These are phyloP conservation scores for Ogataea wickerhamii DNA, from an alignment of 805 yeast genomes.

Conservation along the genomic window DNA sequence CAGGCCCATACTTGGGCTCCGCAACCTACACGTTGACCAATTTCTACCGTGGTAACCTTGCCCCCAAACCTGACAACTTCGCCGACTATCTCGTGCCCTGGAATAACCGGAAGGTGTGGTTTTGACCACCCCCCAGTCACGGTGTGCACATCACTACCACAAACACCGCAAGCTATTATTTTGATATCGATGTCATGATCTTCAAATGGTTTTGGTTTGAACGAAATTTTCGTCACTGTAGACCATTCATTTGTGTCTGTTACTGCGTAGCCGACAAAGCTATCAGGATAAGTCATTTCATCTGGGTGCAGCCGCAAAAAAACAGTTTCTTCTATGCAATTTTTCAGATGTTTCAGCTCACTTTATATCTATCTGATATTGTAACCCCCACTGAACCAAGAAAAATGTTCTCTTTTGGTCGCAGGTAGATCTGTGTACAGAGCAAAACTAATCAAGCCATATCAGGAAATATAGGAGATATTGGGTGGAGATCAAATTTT, in stretches of 20 bases:
- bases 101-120: slow-evolving; percentile 35
- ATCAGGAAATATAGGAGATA: too few relatives aligned
- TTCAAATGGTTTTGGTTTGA: slow-evolving; percentile 36
- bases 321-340: too few relatives aligned
- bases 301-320: too few relatives aligned
- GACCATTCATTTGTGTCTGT: slow-evolving; percentile 36
- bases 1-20: slow-evolving; percentile 71
- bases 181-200: slow-evolving; percentile 43
- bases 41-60: slow-evolving; percentile 45
- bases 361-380: too few relatives aligned
- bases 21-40: slow-evolving; percentile 77
- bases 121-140: slow-evolving; percentile 47
- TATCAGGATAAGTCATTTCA: slow-evolving; percentile 36
- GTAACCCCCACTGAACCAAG: too few relatives aligned
- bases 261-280: slow-evolving; percentile 38
- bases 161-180: slow-evolving; percentile 47
- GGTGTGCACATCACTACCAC: slow-evolving; percentile 58
- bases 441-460: too few relatives aligned
- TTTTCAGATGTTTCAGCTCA: too few relatives aligned
- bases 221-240: slow-evolving; percentile 25
- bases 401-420: too few relatives aligned
- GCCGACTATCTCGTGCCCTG: slow-evolving; percentile 68
- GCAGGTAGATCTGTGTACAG: too few relatives aligned
- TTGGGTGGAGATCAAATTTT: too few relatives aligned
- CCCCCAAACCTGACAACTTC: slow-evolving; percentile 55